Base-by-base conservation (phyloP, 108 stramenopile genomes). In the Nitzschia inconspicua region DNA sequence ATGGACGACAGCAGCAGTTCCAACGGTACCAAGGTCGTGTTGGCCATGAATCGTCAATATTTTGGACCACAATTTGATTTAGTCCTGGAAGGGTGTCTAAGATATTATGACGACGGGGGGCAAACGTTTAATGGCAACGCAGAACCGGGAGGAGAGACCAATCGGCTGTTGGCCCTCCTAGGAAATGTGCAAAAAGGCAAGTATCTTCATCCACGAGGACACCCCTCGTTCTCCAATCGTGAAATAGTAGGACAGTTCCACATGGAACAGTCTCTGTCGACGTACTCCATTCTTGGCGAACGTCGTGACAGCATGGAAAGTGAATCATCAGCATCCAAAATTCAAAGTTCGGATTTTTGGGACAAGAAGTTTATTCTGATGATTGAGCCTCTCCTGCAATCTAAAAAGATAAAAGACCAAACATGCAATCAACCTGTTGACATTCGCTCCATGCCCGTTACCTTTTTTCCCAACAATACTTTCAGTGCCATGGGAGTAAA, bases 151-250 rank as follows among this genome's bases (percentile, higher is more conserved):
- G n/a, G n/a, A n/a, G n/a, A n/a, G n/a, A n/a, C n/a, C n/a, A n/a
- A 36, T 18, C 53, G 8, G 10, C 4, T 0, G 35, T 36, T 9
- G 16, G 22, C 34, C 37, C 53, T 36, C 9, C 37, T 19, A 42
- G 70, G 70, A 11, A 31, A 29, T 3, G 50, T 71, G 0, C 0
- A 31, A 50, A 57, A 57, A 36, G 70, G 70, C 23, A 71, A 64
- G 36, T 71, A 52, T 37, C 47, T 69, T 46, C 70, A 71, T 50
- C 63, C 63, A n/a, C 57, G 63, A 23, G 62, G 57, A 13, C n/a
- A 27, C 6, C 57, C 57, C 13, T 16, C n/a, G n/a, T 44, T 44
- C 1, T 3, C 32, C 25, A 53, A 74, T 19, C 70, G 79, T 8
- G 64, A 54, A 44, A 4, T 1, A 7, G 7, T 65, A 2, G 64